Conservation (phyloP, 2,329 filamentous ascomycete species). For the Tolypocladium capitatum region DNA sequence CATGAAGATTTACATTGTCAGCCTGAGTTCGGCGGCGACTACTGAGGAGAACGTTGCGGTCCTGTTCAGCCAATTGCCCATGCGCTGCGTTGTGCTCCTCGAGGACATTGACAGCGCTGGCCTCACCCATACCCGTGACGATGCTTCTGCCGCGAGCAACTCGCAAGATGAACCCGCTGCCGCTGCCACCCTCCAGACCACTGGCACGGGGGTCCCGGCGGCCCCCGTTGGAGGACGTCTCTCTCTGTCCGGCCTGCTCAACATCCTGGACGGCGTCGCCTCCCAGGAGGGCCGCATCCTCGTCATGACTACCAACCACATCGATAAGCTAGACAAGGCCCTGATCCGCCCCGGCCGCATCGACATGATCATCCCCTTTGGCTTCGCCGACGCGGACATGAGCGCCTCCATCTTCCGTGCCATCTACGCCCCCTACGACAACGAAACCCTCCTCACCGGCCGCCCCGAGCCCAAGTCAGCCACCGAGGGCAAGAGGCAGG, state of each 20-base stretch:
- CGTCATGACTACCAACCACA: constrained; percentile 53
- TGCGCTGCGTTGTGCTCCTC: constrained; percentile 58
- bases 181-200: constrained; percentile 4
- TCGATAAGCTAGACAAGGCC: constrained; percentile 48
- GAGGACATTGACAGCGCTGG: constrained; percentile 68
- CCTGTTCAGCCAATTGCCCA: constrained; percentile 55
- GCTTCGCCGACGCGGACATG: constrained; percentile 39
- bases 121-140: constrained; percentile 45
- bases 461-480: neutral
- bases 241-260: constrained; percentile 65
- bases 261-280: constrained; percentile 64
- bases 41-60: constrained; percentile 51
- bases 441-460: constrained; percentile 7
- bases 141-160: constrained; percentile 2
- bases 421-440: constrained; percentile 41
- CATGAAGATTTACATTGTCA: constrained; percentile 60
- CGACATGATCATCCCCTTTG: constrained; percentile 46
- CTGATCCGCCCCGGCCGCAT: constrained; percentile 50
- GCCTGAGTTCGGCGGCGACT: constrained; percentile 46
- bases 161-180: constrained; percentile 1
- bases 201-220: neutral
- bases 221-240: constrained; percentile 24
- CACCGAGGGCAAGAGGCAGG: constrained; percentile 6
- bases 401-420: constrained; percentile 41
- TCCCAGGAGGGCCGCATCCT: constrained; percentile 50